Conservation (phyloP, 345 rosid genomes). For the Psidium guajava region DNA sequence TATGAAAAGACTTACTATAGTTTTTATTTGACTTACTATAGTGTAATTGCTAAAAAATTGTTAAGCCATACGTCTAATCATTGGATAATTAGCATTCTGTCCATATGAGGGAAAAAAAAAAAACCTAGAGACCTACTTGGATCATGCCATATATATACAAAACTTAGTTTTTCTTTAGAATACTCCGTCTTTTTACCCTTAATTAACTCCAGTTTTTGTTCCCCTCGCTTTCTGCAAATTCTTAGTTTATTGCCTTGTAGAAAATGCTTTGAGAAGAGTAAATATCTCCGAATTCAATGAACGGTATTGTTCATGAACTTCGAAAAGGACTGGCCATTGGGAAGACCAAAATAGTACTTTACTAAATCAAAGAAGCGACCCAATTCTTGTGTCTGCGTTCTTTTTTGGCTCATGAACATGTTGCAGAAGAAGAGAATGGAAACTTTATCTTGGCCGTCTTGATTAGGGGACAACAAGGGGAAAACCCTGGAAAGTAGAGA, state of each 20-base stretch:
- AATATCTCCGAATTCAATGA: background rate
- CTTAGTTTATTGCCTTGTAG: background rate
- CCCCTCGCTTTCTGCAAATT: background rate
- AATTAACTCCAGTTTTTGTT: background rate
- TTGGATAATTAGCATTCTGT: background rate
- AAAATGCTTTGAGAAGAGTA: background rate
- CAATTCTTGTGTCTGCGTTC: too few species aligned
- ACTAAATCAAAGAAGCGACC: too few species aligned
- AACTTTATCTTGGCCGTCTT: background rate
- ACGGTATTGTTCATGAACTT: background rate
- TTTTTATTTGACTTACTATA: background rate
- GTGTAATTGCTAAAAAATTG: background rate
- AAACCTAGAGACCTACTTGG: background rate
- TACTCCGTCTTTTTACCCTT: background rate
- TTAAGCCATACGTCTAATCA: background rate
- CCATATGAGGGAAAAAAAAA: background rate
- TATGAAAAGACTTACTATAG: background rate
- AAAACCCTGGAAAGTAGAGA: background rate
- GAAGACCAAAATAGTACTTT: too few species aligned
- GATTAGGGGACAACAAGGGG: background rate
- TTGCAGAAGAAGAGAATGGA: background rate
- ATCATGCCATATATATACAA: background rate
- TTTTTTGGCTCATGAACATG: too few species aligned
- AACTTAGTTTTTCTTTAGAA: background rate
- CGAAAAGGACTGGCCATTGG: too few species aligned